Base-by-base conservation (phyloP, 2,329 filamentous ascomycete species). In the Cytospora piceae region DNA sequence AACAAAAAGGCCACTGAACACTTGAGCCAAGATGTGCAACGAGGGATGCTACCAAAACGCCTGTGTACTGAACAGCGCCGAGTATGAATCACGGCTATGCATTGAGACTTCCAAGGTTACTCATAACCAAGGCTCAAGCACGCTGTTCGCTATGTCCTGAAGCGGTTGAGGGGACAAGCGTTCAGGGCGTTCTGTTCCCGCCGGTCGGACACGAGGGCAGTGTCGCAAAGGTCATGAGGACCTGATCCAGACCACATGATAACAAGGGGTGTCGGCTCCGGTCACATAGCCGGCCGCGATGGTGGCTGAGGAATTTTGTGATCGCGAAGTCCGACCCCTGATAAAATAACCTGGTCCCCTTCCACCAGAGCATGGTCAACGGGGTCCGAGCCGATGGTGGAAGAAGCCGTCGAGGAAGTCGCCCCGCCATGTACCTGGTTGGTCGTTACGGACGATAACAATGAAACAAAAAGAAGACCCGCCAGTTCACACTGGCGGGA, bases 271-370 rank as follows among this genome's bases (percentile, higher is more conserved):
- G 27, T n/a, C 29, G 22, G 32, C 49, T 27, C 11, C 51, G 34
- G 51, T 22, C 51, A 60, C 56, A 61, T 61, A 59, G 63, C 63
- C 63, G 57, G 63, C 42, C 63, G 37, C n/a, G 4, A 3, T n/a
- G 0, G 15, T 63, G 61, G 56, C 39, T 39, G 61, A 63, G 53
- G 61, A 63, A 63, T 63, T 63, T 29, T 52, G 61, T 57, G 61
- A 17, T 6, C 22, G 34, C 27, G 4, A 17, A 17, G 53, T 49
- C 32, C n/a, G 17, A 22, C n/a, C 8, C 17, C 42, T 17, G 4
- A 37, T n/a, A 46, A n/a, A 20, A 22, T 49, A 24, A 24, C n/a
- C 20, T 49, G n/a, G 12, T 4, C 39, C 20, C 4, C n/a, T n/a
- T 24, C n/a, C 4, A 49, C 42, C 8, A 24, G n/a, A 49, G n/a